phyloP scores from a whole-genome alignment of 2,329 filamentous ascomycete genomes.

The Pseudocercospora fuligena region DNA sequence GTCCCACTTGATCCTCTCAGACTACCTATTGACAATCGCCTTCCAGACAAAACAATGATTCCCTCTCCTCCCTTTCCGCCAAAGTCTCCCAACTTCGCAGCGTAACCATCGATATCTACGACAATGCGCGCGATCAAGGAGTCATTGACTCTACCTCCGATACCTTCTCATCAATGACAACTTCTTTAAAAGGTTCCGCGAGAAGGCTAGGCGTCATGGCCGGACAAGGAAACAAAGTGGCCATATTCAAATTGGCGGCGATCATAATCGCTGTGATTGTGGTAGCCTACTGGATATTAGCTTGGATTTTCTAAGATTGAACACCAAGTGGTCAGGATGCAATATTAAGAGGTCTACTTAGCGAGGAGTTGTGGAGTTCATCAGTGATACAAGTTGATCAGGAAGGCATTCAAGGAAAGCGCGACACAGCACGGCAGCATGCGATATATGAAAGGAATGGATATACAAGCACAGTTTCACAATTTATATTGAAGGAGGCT shows the following conservation, averaged over 20 bases:
- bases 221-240: conserved; percentile 84
- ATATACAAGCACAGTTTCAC: neutral
- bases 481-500: neutral
- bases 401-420: neutral
- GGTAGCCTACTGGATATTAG: conserved; percentile 71
- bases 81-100: conserved; percentile 92
- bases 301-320: conserved; percentile 37
- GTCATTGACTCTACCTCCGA: conserved; percentile 88
- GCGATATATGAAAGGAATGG: neutral
- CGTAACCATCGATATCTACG: conserved; percentile 97
- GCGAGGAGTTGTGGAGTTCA: neutral
- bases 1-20: conserved; percentile 22
- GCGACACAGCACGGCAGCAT: neutral
- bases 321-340: neutral
- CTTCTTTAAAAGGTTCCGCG: conserved; percentile 82
- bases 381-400: neutral
- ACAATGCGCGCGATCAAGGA: conserved; percentile 86
- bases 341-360: neutral
- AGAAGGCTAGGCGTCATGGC: conserved; percentile 87
- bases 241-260: conserved; percentile 84
- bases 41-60: conserved; percentile 84
- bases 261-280: conserved; percentile 77
- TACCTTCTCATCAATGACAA: conserved; percentile 86
- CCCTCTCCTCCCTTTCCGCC: conserved; percentile 84
- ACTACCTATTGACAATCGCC: conserved; percentile 8